These are phyloP conservation scores for Cymbopogon flexuosus DNA, from an alignment of 202 grass and related monocot species.

Conservation along the genomic window DNA sequence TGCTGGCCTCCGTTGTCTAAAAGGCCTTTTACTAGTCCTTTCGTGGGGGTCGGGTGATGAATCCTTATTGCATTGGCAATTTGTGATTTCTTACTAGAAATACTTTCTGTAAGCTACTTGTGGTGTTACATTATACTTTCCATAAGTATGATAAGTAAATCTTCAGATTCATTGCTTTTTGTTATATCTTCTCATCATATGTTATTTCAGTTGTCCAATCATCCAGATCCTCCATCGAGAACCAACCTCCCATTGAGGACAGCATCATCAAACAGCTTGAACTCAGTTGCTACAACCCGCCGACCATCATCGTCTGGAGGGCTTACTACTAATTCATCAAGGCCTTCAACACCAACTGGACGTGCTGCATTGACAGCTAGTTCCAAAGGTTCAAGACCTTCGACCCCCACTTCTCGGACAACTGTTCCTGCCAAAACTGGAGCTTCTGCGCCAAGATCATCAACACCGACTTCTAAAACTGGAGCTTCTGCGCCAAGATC, in stretches of 20 bases:
- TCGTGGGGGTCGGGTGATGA: not conserved
- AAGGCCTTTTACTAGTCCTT: slow-evolving; percentile 5
- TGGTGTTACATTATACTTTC: not conserved
- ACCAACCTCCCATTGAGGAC: slow-evolving; percentile 52
- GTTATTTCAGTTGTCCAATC: slow-evolving; percentile 65
- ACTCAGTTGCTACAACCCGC: slow-evolving; percentile 48
- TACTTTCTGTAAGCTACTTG: not conserved
- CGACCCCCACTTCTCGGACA: slow-evolving; percentile 66
- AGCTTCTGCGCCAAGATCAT: slow-evolving; percentile 45
- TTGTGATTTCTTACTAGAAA: slow-evolving; percentile 6
- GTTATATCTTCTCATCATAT: slow-evolving; percentile 34
- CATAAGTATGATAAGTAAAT: slow-evolving; percentile 15
- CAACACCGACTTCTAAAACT: slow-evolving; percentile 61
- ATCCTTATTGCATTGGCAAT: not conserved
- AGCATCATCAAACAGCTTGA: slow-evolving; percentile 62
- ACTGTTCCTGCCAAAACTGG: slow-evolving; percentile 53
- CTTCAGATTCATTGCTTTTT: not conserved
- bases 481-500: slow-evolving; percentile 45
- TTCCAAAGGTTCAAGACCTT: slow-evolving; percentile 65
- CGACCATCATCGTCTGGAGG: slow-evolving; percentile 78
- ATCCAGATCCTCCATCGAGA: slow-evolving; percentile 66
- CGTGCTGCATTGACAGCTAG: slow-evolving; percentile 39
- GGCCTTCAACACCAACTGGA: slow-evolving; percentile 82
- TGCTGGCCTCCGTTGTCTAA: not conserved
- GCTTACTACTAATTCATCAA: slow-evolving; percentile 52